Evolutionary conservation across 768 basidiomycete species (phyloP).

Genomic region (Auricularia auricula-judae): DNA sequence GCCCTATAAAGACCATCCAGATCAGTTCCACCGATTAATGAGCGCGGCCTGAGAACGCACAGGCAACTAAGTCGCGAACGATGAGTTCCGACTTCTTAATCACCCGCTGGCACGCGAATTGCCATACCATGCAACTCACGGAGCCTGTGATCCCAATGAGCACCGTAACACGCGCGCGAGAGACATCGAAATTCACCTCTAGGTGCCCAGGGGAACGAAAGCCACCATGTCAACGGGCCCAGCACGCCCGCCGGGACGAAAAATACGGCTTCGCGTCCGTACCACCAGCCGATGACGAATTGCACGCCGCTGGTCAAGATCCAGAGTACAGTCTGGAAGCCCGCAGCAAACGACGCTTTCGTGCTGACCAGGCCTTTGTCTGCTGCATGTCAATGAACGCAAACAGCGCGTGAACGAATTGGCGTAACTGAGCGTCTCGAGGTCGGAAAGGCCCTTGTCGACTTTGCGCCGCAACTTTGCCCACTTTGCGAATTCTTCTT

Average conservation of each 20-base stretch:
- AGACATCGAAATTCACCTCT: slow-evolving; percentile 37
- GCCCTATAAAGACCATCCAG: background rate
- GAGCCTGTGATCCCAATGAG: slow-evolving; percentile 45
- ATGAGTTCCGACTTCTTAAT: slow-evolving; percentile 65
- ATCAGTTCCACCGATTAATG: background rate
- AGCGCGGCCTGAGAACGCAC: background rate
- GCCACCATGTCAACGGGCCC: slow-evolving; percentile 77
- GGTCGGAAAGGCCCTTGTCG: slow-evolving; percentile 83
- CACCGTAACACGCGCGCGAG: no score
- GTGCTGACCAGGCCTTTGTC: slow-evolving; percentile 53
- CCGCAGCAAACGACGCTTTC: slow-evolving; percentile 53
- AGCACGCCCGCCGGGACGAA: slow-evolving; percentile 88
- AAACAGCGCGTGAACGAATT: background rate
- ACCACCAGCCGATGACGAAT: slow-evolving; percentile 83
- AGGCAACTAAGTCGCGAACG: slow-evolving; percentile 43
- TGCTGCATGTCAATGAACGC: slow-evolving; percentile 19
- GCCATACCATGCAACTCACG: slow-evolving; percentile 90
- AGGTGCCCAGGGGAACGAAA: slow-evolving; percentile 87
- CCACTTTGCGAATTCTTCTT: slow-evolving; percentile 99
- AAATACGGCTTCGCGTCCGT: slow-evolving; percentile 82
- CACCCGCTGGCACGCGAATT: slow-evolving; percentile 86
- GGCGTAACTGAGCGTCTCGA: slow-evolving; percentile 78
- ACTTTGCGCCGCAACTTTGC: slow-evolving; percentile 83
- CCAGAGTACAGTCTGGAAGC: slow-evolving; percentile 71
- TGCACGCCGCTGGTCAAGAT: slow-evolving; percentile 78